Percentiles rank a stretch among this genome's conserved stretches.
phyloP scores from a whole-genome alignment of 768 basidiomycete genomes.

The Mycena belliarum region DNA sequence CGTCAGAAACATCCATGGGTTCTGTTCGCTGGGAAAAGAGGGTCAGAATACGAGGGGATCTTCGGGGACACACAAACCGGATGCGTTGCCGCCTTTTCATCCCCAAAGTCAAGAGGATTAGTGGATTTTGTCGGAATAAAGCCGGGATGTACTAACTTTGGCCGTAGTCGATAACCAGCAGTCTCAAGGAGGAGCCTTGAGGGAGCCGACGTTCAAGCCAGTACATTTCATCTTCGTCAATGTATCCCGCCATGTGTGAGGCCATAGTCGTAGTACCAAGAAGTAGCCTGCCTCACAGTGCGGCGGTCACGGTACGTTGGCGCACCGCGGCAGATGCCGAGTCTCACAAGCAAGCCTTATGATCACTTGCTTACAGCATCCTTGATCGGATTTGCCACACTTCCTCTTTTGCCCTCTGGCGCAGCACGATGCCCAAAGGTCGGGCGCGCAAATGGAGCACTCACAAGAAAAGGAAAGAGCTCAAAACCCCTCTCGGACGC shows the following conservation, averaged over 20 bases:
- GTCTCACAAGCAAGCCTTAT: too few species aligned
- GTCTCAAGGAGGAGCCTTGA: not conserved
- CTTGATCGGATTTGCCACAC: not conserved
- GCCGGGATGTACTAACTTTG: not conserved
- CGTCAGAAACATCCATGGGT: not conserved
- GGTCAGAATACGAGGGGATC: not conserved
- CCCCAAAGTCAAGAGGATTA: not conserved
- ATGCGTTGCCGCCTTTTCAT: not conserved
- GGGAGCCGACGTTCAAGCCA: not conserved
- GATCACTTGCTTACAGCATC: too few species aligned
- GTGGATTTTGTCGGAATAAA: not conserved
- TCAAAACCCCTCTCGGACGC: not conserved
- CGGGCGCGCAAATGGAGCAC: not conserved
- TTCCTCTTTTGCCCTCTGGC: not conserved
- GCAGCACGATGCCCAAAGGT: constrained; percentile 9
- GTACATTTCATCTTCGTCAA: not conserved
- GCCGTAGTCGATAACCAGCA: not conserved
- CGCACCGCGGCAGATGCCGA: too few species aligned
- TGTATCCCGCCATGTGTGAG: too few species aligned
- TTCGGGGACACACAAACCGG: not conserved
- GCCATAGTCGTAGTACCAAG: too few species aligned
- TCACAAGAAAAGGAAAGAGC: not conserved
- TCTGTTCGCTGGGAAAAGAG: not conserved
- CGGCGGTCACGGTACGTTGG: too few species aligned
- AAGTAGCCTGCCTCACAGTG: too few species aligned